These are phyloP conservation scores for Candida arabinofermentans DNA, from an alignment of 805 yeast genomes.

Conservation along the genomic window DNA sequence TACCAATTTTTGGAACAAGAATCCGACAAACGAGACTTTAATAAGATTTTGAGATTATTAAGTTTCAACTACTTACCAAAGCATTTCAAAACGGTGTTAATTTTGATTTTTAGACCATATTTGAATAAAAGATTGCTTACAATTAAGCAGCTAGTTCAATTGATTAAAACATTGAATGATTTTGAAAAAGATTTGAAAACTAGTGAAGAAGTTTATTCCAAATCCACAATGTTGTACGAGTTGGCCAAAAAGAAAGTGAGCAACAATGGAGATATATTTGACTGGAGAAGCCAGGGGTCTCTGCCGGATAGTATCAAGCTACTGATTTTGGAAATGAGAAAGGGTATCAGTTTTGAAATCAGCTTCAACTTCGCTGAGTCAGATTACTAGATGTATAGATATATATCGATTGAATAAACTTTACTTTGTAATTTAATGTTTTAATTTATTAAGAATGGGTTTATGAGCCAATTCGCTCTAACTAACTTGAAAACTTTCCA, in stretches of 20 bases:
- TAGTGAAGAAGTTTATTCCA: slow-evolving; percentile 6
- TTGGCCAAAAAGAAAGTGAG: slow-evolving; percentile 7
- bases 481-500: too few species aligned
- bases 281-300: slow-evolving; percentile 16
- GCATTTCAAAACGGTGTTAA: slow-evolving; percentile 44
- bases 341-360: slow-evolving; percentile 24
- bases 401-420: too few species aligned
- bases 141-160: slow-evolving; percentile 19
- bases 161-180: slow-evolving; percentile 24
- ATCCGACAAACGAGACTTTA: slow-evolving; percentile 23
- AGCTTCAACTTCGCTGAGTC: slow-evolving; percentile 26
- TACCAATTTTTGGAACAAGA: slow-evolving; percentile 42
- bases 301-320: slow-evolving; percentile 11
- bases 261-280: slow-evolving; percentile 4
- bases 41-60: slow-evolving; percentile 37
- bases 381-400: neutral
- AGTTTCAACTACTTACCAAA: slow-evolving; percentile 51
- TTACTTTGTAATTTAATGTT: too few species aligned
- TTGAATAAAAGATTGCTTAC: slow-evolving; percentile 15
- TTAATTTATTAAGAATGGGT: too few species aligned
- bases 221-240: slow-evolving; percentile 18
- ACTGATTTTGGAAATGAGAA: slow-evolving; percentile 20
- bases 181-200: slow-evolving; percentile 17
- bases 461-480: too few species aligned
- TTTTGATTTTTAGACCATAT: slow-evolving; percentile 44